These are phyloP conservation scores for Xanthoconium purpureum DNA, from an alignment of 768 basidiomycete species.

Conservation along the genomic window DNA sequence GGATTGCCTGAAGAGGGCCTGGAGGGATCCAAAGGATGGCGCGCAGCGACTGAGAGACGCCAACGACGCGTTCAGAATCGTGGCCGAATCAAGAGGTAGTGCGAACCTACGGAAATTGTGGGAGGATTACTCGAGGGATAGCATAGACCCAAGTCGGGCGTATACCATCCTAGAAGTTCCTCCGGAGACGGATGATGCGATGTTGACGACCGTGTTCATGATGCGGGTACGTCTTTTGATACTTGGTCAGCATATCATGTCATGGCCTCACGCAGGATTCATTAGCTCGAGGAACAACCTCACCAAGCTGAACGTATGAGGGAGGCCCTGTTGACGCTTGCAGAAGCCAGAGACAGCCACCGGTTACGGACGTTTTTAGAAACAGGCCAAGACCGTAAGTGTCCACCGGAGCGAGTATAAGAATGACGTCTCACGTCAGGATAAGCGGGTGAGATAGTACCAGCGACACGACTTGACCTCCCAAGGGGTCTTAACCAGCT, in stretches of 20 bases:
- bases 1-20: slow-evolving; percentile 52
- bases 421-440: slow-evolving; percentile 1
- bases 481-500: slow-evolving; percentile 87
- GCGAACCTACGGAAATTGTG: slow-evolving; percentile 45
- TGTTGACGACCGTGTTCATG: slow-evolving; percentile 67
- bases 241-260: neutral
- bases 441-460: slow-evolving; percentile 63
- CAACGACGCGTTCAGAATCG: slow-evolving; percentile 64
- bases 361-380: slow-evolving; percentile 62
- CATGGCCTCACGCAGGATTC: slow-evolving; percentile 8
- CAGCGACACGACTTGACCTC: slow-evolving; percentile 56
- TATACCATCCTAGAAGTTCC: slow-evolving; percentile 70
- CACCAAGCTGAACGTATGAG: slow-evolving; percentile 65
- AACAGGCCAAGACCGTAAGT: slow-evolving; percentile 75
- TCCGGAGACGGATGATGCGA: slow-evolving; percentile 69
- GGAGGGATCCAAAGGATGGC: slow-evolving; percentile 46
- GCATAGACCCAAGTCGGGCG: slow-evolving; percentile 69
- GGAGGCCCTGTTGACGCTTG: slow-evolving; percentile 71
- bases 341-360: slow-evolving; percentile 70
- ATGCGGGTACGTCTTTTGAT: slow-evolving; percentile 54
- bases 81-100: slow-evolving; percentile 65
- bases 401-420: neutral
- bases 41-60: slow-evolving; percentile 48
- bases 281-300: slow-evolving; percentile 69
- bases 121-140: slow-evolving; percentile 50